Base-by-base conservation (phyloP, 257 asterid species). In the Perilla frutescens region DNA sequence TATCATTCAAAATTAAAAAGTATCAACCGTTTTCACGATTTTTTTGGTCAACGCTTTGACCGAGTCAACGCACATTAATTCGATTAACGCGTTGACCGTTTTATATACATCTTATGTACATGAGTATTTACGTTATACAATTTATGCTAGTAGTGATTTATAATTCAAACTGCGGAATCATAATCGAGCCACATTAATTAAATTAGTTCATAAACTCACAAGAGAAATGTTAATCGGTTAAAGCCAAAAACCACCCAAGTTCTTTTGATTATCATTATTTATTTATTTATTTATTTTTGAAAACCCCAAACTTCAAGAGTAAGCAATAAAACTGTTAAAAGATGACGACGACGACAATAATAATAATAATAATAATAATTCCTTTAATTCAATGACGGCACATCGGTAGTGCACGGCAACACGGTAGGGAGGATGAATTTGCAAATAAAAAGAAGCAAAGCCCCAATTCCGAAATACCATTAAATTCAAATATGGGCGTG, bases 381-480 rank as follows among this genome's bases (percentile, higher is more conserved):
- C 0, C 1, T 0, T 0, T 20, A 20, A 20, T 20, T 20, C 8
- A 37, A 58, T 36, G 34, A 53, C 14, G 45, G 71, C 50, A 34
- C 54, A 81, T 80, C 81, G 82, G 80, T 59, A 77, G 36, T 11
- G 60, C 34, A 59, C 11, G 50, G 68, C n/a, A 41, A 62, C 37
- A 7, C 20, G 62, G 13, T 49, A 62, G 79, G 15, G 13, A 56
- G 67, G 79, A 15, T 20, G 68, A 34, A 40, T 68, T 58, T 62
- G 81, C 32, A 81, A 81, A 72, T 68, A 81, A 1, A 56, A 68
- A 29, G 51, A 72, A 76, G 12, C 1, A 7, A 72, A 62, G 81
- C 48, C 76, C 73, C 49, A 67, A 47, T 29, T 68, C 54, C 7
- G 14, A 67, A 80, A 72, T 76, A 62, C 0, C 2, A n/a, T 56